Conservation (phyloP, 2,329 filamentous ascomycete genomes). For the Trichoderma koningii region DNA sequence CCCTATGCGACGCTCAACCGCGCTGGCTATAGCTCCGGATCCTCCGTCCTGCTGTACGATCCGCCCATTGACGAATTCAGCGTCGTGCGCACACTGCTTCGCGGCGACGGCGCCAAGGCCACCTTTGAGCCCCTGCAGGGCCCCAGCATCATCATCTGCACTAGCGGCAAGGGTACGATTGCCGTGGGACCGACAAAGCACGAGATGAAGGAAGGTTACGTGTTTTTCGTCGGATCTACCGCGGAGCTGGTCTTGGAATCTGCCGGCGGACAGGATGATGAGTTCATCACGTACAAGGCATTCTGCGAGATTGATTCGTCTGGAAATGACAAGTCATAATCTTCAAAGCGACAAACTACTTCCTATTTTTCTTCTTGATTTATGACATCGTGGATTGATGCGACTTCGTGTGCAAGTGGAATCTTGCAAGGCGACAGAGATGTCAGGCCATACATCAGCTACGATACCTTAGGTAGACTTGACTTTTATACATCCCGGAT, state of each 20-base stretch:
- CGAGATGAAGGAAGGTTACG: conserved; percentile 70
- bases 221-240: conserved; percentile 85
- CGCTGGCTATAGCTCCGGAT: conserved; percentile 76
- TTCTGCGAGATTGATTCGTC: conserved; percentile 77
- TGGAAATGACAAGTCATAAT: conserved; percentile 38
- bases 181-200: conserved; percentile 80
- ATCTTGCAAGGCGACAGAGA: background rate
- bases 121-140: conserved; percentile 87
- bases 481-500: background rate
- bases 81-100: conserved; percentile 79
- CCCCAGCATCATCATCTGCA: conserved; percentile 92
- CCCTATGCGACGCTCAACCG: conserved; percentile 82
- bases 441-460: background rate
- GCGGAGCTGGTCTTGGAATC: conserved; percentile 81
- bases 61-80: conserved; percentile 96
- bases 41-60: conserved; percentile 77
- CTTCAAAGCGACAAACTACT: too few relatives aligned
- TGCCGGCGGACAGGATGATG: conserved; percentile 59
- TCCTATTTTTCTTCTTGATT: background rate
- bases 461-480: background rate
- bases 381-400: background rate
- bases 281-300: conserved; percentile 87
- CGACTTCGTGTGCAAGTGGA: background rate
- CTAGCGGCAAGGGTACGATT: conserved; percentile 77
- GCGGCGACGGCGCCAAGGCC: conserved; percentile 71